phyloP scores from a whole-genome alignment of 805 yeast genomes.

The Torulaspora gathmanii region DNA sequence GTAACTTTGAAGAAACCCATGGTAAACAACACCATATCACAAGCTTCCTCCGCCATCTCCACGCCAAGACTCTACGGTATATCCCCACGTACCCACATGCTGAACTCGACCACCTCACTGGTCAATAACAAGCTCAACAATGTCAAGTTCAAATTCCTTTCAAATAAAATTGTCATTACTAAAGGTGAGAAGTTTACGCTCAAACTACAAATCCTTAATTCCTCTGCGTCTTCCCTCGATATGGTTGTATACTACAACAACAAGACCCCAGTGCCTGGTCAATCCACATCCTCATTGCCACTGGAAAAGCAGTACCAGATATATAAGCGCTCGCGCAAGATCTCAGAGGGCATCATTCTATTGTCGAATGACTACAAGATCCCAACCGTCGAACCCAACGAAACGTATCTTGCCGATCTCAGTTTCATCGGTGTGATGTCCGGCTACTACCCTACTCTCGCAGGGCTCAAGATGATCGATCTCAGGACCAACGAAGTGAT shows the following conservation, averaged over 20 bases:
- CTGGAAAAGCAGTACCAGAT: slow-evolving; percentile 26
- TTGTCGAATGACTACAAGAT: slow-evolving; percentile 34
- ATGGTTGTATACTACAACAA: slow-evolving; percentile 30
- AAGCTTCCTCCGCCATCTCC: slow-evolving; percentile 16
- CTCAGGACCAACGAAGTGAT: slow-evolving; percentile 28
- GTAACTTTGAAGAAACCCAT: slow-evolving; percentile 27
- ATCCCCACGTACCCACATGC: slow-evolving; percentile 10
- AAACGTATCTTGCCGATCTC: slow-evolving; percentile 28
- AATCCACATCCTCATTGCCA: slow-evolving; percentile 14
- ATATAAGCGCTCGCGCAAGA: slow-evolving; percentile 22
- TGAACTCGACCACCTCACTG: slow-evolving; percentile 19
- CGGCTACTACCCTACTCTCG: slow-evolving; percentile 31
- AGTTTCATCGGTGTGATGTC: slow-evolving; percentile 29
- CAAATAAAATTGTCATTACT: slow-evolving; percentile 16
- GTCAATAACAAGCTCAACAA: slow-evolving; percentile 23
- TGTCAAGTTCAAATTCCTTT: slow-evolving; percentile 29
- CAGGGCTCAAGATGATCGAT: slow-evolving; percentile 34
- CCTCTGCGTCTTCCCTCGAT: slow-evolving; percentile 24
- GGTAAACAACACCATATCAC: slow-evolving; percentile 12
- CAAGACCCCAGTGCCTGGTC: slow-evolving; percentile 12
- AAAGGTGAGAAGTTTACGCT: slow-evolving; percentile 28
- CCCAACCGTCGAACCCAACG: slow-evolving; percentile 28
- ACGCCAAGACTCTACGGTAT: slow-evolving; percentile 21
- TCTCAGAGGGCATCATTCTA: slow-evolving; percentile 31
- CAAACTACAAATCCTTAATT: slow-evolving; percentile 29